A percentile compares a stretch with the other conserved stretches of the same genome.
Evolutionary conservation across 139 green algal genomes (phyloP).

Genomic region (Chara braunii): DNA sequence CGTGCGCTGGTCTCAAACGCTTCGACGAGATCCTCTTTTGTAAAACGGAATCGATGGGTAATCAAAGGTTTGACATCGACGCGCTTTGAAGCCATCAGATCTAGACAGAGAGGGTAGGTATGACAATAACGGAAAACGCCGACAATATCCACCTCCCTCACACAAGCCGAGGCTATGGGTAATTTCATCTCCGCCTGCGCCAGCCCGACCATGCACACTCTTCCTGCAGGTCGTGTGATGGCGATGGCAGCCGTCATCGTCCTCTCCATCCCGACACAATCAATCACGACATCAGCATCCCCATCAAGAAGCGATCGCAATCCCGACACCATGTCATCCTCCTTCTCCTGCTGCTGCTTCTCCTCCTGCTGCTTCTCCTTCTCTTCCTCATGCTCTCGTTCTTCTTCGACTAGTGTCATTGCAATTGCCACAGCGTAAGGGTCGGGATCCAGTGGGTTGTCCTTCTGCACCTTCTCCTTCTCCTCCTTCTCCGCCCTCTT

Average conservation of each 20-base stretch:
- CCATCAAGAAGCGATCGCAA: background rate
- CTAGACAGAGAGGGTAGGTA: slow-evolving; percentile 50
- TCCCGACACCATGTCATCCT: no score
- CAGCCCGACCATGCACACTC: slow-evolving; percentile 54
- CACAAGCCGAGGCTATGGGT: slow-evolving; percentile 27
- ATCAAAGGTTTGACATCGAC: slow-evolving; percentile 56
- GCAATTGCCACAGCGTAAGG: no score
- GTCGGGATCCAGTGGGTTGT: no score
- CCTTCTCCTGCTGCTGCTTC: no score
- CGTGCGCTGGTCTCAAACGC: slow-evolving; percentile 48
- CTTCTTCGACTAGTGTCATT: no score
- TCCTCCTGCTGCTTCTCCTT: no score
- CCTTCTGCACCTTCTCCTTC: no score
- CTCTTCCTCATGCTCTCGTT: background rate
- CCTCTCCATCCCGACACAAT: slow-evolving; percentile 52
- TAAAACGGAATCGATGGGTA: slow-evolving; percentile 55
- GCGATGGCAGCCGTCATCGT: slow-evolving; percentile 46
- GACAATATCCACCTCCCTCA: slow-evolving; percentile 52
- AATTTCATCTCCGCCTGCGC: slow-evolving; percentile 50
- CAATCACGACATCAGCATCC: slow-evolving; percentile 48
- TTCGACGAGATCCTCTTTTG: slow-evolving; percentile 25
- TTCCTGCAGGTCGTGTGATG: slow-evolving; percentile 39
- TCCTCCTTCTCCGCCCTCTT: background rate
- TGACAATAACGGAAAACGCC: slow-evolving; percentile 56
- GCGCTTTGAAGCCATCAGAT: slow-evolving; percentile 38